Evolutionary conservation across 106 monocot genomes (phyloP).

Genomic region (Apostasia ramifera): DNA sequence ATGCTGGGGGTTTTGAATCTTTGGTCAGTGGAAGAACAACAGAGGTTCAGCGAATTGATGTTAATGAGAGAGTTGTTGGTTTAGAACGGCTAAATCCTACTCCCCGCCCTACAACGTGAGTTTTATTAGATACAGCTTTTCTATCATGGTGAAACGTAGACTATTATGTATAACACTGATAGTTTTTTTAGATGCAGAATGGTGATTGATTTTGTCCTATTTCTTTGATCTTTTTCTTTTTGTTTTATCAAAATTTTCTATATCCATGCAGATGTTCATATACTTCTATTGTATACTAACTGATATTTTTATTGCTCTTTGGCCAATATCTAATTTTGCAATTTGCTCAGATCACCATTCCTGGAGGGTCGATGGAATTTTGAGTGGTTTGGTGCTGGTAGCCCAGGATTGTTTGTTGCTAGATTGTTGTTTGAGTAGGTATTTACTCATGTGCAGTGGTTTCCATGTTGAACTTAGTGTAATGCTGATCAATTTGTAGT

Average conservation of each 20-base stretch:
- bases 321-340: neutral
- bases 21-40: conserved; percentile 78
- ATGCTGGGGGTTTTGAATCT: conserved; percentile 89
- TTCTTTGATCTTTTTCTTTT: neutral
- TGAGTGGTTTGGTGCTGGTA: conserved; percentile 89
- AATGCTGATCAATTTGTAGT: neutral
- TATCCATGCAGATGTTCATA: no score
- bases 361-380: conserved; percentile 96
- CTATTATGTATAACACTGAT: no score
- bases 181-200: neutral
- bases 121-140: conserved; percentile 8
- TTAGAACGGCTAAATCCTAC: conserved; percentile 95
- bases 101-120: conserved; percentile 92
- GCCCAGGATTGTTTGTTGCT: conserved; percentile 72
- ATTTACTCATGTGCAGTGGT: conserved; percentile 10
- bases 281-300: no score
- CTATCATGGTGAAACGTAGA: neutral
- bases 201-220: neutral
- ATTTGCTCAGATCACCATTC: conserved; percentile 71
- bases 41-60: conserved; percentile 88
- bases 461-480: neutral
- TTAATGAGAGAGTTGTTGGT: conserved; percentile 86
- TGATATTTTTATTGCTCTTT: neutral
- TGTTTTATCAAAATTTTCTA: no score
- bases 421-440: conserved; percentile 88